Conservation (phyloP, 140 eudicot genomes). For the Cichorium intybus region DNA sequence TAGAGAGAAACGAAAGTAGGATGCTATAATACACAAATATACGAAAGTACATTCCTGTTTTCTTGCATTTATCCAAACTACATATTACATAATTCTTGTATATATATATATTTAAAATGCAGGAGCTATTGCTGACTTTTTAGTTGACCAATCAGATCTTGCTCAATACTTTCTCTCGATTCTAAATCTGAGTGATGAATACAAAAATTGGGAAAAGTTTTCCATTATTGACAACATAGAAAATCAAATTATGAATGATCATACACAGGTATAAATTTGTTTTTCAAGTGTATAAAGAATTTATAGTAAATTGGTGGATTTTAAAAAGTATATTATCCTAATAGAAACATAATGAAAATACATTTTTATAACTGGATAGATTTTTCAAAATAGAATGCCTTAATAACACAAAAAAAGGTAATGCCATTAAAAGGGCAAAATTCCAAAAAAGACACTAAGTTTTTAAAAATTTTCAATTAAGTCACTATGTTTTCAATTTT, state of each 20-base stretch:
- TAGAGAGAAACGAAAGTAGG: neutral
- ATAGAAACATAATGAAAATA: too few relatives aligned
- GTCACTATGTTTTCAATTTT: too few relatives aligned
- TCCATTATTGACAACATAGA: conserved; percentile 12
- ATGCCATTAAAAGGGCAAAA: too few relatives aligned
- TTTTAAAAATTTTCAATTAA: too few relatives aligned
- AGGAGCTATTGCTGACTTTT: conserved; percentile 58
- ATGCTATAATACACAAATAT: too few relatives aligned
- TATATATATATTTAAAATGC: conserved; percentile 12
- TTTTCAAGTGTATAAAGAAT: neutral
- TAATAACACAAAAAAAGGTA: too few relatives aligned
- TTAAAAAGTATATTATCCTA: too few relatives aligned
- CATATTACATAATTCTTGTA: too few relatives aligned
- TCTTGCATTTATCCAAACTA: neutral
- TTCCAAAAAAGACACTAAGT: too few relatives aligned
- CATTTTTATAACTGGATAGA: too few relatives aligned
- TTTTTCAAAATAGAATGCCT: too few relatives aligned
- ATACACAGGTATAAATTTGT: conserved; percentile 56
- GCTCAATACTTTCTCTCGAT: conserved; percentile 65
- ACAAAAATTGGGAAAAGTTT: conserved; percentile 62
- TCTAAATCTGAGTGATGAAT: conserved; percentile 49
- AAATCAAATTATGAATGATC: conserved; percentile 48
- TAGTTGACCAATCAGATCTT: conserved; percentile 57
- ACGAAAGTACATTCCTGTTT: neutral
- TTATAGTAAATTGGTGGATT: too few relatives aligned